Evolutionary conservation across 2,329 filamentous ascomycete genomes (phyloP).

Genomic region (Pyricularia pennisetigena): DNA sequence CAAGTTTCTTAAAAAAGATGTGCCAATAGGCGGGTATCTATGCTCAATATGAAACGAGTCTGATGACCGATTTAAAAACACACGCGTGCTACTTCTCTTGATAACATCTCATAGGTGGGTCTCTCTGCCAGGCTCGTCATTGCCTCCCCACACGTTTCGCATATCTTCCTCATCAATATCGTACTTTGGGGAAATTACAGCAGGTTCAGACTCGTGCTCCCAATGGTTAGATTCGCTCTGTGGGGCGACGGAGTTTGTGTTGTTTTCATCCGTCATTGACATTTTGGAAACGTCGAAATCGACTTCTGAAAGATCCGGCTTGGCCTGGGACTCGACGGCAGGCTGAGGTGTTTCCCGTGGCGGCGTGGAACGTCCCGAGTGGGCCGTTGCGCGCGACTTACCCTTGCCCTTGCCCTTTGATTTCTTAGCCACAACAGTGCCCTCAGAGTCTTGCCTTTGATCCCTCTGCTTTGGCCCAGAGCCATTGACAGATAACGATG

Average conservation of each 20-base stretch:
- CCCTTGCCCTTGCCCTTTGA: constrained; percentile 13
- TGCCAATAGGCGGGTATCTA: background rate
- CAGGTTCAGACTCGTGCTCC: background rate
- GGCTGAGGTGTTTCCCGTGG: constrained; percentile 4
- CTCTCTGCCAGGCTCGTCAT: background rate
- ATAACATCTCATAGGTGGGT: constrained; percentile 4
- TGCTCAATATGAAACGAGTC: background rate
- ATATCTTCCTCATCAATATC: constrained; percentile 11
- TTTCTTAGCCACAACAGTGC: background rate
- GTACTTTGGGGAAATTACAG: constrained; percentile 8
- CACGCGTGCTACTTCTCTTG: background rate
- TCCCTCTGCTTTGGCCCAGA: background rate
- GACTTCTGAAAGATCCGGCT: constrained; percentile 6
- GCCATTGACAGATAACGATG: background rate
- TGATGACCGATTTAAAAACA: background rate
- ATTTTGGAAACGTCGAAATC: constrained; percentile 7
- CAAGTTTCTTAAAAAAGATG: background rate
- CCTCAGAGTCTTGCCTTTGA: background rate
- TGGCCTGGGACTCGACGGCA: constrained; percentile 1
- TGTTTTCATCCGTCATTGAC: constrained; percentile 7
- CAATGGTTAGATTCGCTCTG: background rate
- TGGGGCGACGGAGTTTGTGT: background rate
- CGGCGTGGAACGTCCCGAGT: constrained; percentile 3
- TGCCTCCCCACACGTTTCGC: constrained; percentile 12
- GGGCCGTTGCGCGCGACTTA: constrained; percentile 7